These are phyloP conservation scores for Colletotrichum brevisporum DNA, from an alignment of 2,329 filamentous ascomycete genomes.

Conservation along the genomic window DNA sequence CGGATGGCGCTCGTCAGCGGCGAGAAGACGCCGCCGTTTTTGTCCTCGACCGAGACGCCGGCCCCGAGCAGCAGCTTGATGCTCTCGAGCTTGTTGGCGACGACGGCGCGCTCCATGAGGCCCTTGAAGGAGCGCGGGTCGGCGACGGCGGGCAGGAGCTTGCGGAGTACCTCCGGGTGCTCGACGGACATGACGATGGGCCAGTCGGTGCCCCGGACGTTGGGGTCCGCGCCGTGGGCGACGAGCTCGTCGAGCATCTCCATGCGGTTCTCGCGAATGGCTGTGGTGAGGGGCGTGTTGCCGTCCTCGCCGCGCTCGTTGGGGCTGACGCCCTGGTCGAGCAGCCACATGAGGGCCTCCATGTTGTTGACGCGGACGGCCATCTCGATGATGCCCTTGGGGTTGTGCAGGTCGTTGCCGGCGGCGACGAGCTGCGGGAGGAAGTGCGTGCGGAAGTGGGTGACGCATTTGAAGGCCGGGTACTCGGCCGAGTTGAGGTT, in stretches of 20 bases:
- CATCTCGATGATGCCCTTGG: slow-evolving; percentile 76
- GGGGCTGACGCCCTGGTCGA: slow-evolving; percentile 71
- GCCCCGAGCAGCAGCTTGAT: slow-evolving; percentile 75
- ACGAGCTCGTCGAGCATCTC: slow-evolving; percentile 74
- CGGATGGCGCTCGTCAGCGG: slow-evolving; percentile 77
- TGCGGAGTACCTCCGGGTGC: slow-evolving; percentile 71
- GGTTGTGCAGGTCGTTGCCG: slow-evolving; percentile 70
- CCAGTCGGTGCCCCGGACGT: slow-evolving; percentile 77
- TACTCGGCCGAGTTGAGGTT: slow-evolving; percentile 75
- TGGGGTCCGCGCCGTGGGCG: slow-evolving; percentile 71
- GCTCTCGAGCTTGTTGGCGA: slow-evolving; percentile 76
- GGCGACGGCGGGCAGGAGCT: slow-evolving; percentile 69
- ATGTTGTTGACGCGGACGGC: slow-evolving; percentile 74
- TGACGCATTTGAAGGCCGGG: slow-evolving; percentile 78
- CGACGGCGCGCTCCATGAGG: slow-evolving; percentile 77
- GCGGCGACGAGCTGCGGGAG: slow-evolving; percentile 72
- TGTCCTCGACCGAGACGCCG: slow-evolving; percentile 78
- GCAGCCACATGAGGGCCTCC: slow-evolving; percentile 71
- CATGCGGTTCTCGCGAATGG: slow-evolving; percentile 71
- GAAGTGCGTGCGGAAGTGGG: slow-evolving; percentile 73
- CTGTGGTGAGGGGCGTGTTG: slow-evolving; percentile 75
- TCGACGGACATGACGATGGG: slow-evolving; percentile 78
- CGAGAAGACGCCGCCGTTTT: slow-evolving; percentile 80
- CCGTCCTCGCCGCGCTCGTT: slow-evolving; percentile 72
- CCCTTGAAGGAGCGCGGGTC: slow-evolving; percentile 75